Evolutionary conservation across 129 eudicot genomes (phyloP), one percentile per base, ranked within the genome.

Genomic region (Centrapalus pauciflorus): DNA sequence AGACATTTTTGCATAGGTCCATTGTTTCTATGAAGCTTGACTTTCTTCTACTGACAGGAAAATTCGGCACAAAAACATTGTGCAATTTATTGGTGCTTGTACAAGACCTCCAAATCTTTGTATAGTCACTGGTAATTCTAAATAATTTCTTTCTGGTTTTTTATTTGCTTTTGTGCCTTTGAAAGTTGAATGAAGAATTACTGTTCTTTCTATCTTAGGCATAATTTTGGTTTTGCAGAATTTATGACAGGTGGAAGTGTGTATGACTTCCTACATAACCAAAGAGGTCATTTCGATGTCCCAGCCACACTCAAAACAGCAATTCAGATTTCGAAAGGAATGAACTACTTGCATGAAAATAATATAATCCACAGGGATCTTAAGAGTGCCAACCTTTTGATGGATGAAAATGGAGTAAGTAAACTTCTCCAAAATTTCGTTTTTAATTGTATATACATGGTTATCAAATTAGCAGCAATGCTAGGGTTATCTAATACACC

Each of bases 201-300:
- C 29, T 60, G 37, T 68, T 55, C 50, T 13, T 51, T 51, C 21
- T 7, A 25, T 40, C 25, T 16, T 13, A 8, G 25, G 14, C 41
- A 4, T 29, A 32, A 16, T 61, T 57, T 64, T 76, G 34, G 33
- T 75, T 64, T 72, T 19, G n/a, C 68, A 92, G 98, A 92, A 74
- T 92, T 74, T 67, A 85, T 92, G 96, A 71, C 90, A 72, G 95
- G 98, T 46, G 98, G 96, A 74, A 92, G 95, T 55, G 63, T 92
- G 61, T 85, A 85, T 34, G 93, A 92, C 72, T 83, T 83, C 72
- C 77, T 92, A 67, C 98, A 83, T 64, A 92, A 83, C 72, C 66
- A 83, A 38, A 79, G 74, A 68, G 90, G 95, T 27, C 58, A 61
- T 32, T 76, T 88, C 64, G 85, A 85, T 72, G 82, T 88, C 43